Conservation (phyloP, 305 asterid genomes). For the Petunia hybrid region DNA sequence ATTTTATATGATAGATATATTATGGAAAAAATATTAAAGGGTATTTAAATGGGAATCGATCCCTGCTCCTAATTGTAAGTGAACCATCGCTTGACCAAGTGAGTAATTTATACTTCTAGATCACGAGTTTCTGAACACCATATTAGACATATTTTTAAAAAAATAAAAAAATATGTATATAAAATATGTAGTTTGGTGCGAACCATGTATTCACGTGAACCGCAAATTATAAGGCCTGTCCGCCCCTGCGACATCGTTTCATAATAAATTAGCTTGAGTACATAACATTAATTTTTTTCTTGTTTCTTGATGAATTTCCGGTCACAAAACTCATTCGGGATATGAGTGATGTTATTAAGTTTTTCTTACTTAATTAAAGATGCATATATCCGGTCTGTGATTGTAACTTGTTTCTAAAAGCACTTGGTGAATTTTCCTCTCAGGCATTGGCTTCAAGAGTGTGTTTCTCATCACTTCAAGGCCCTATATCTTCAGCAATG, state of each 20-base stretch:
- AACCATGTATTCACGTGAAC: too few relatives aligned
- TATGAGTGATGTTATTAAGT: neutral
- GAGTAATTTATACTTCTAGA: too few relatives aligned
- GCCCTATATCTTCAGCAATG: conserved; percentile 50
- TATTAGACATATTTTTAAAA: too few relatives aligned
- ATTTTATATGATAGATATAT: too few relatives aligned
- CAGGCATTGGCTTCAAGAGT: conserved; percentile 58
- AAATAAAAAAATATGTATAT: too few relatives aligned
- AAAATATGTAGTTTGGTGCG: too few relatives aligned
- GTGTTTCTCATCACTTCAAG: conserved; percentile 50
- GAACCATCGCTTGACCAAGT: too few relatives aligned
- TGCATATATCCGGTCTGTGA: neutral
- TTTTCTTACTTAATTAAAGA: neutral
- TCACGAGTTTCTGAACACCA: too few relatives aligned
- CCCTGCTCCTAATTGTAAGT: too few relatives aligned
- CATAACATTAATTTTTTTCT: neutral
- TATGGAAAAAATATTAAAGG: too few relatives aligned
- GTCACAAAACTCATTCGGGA: neutral
- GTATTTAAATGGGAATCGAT: too few relatives aligned
- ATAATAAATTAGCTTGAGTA: neutral
- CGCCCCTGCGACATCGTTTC: neutral
- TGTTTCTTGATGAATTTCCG: neutral
- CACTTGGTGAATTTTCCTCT: conserved; percentile 1
- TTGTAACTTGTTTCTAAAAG: neutral
- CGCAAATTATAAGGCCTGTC: too few relatives aligned